Evolutionary conservation across 495 filamentous ascomycete genomes (phyloP).

Genomic region (Immersiella caudata): DNA sequence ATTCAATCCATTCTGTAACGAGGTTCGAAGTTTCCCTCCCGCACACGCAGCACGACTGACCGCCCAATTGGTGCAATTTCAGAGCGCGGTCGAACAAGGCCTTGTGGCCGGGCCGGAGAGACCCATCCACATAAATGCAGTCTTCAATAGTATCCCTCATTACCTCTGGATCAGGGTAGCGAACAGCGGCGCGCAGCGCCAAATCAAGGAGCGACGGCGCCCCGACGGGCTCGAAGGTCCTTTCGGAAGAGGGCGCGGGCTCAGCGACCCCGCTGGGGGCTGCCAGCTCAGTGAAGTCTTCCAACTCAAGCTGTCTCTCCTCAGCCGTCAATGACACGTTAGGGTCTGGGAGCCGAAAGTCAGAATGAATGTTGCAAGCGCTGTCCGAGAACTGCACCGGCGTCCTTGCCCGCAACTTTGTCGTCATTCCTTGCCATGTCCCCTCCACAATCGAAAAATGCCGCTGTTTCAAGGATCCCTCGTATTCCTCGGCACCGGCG

Average conservation of each 20-base stretch:
- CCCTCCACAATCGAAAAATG: slow-evolving; percentile 2
- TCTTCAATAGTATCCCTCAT: slow-evolving; percentile 14
- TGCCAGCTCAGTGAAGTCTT: slow-evolving; percentile 29
- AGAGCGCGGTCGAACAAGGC: slow-evolving; percentile 22
- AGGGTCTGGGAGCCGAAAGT: slow-evolving; percentile 25
- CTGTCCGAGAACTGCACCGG: slow-evolving; percentile 32
- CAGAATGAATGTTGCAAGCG: slow-evolving; percentile 12
- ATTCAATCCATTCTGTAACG: slow-evolving; percentile 38
- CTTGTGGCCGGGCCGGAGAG: slow-evolving; percentile 1
- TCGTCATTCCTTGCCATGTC: slow-evolving; percentile 22
- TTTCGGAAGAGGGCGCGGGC: background rate
- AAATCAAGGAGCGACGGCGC: slow-evolving; percentile 33
- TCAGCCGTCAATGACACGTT: background rate
- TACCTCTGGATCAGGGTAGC: slow-evolving; percentile 10
- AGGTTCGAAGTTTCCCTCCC: slow-evolving; percentile 28
- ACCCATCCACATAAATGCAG: background rate
- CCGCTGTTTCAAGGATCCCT: background rate
- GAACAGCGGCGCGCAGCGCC: slow-evolving; percentile 24
- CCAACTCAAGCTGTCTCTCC: slow-evolving; percentile 17
- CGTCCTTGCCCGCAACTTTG: slow-evolving; percentile 27
- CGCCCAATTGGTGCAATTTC: slow-evolving; percentile 21
- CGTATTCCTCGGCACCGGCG: slow-evolving; percentile 4
- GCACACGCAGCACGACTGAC: slow-evolving; percentile 33
- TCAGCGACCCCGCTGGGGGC: slow-evolving; percentile 14
- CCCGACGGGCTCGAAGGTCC: slow-evolving; percentile 17